Evolutionary conservation across 768 basidiomycete species (phyloP).

Genomic region (Stropharia rugosoannulata): DNA sequence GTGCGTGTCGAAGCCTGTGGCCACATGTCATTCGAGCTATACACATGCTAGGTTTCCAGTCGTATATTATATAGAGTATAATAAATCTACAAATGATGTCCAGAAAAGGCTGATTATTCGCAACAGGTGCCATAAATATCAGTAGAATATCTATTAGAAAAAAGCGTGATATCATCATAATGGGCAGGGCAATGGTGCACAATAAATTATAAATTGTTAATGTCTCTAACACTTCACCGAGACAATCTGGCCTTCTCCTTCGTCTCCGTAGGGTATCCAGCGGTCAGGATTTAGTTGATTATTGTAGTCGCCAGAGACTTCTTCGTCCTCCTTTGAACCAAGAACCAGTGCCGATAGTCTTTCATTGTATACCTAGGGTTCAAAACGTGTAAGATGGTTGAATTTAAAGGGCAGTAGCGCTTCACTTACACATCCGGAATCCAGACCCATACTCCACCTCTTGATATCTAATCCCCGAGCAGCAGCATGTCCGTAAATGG

Average conservation of each 20-base stretch:
- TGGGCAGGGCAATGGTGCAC: too few species aligned
- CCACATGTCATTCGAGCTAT: too few species aligned
- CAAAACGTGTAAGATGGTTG: neutral
- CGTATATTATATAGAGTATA: neutral
- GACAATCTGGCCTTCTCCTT: slow-evolving; percentile 45
- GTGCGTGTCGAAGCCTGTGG: too few species aligned
- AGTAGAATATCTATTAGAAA: too few species aligned
- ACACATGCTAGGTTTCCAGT: too few species aligned
- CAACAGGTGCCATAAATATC: neutral
- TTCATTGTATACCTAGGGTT: slow-evolving; percentile 52
- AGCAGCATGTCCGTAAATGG: slow-evolving; percentile 90
- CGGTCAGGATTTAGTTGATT: slow-evolving; percentile 13
- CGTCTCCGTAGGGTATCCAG: slow-evolving; percentile 57
- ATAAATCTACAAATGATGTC: neutral
- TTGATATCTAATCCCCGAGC: slow-evolving; percentile 77
- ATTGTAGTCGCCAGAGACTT: slow-evolving; percentile 15
- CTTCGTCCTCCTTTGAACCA: slow-evolving; percentile 18
- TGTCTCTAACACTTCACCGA: slow-evolving; percentile 44
- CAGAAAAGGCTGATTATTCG: neutral
- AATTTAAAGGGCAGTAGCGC: neutral
- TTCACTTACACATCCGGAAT: slow-evolving; percentile 80
- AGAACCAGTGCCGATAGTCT: slow-evolving; percentile 71
- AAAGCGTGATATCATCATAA: too few species aligned
- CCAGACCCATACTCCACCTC: slow-evolving; percentile 82
- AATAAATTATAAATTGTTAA: too few species aligned